Base-by-base conservation (phyloP, 2,329 filamentous ascomycete species). In the Lasiodiplodia hormozganensis region DNA sequence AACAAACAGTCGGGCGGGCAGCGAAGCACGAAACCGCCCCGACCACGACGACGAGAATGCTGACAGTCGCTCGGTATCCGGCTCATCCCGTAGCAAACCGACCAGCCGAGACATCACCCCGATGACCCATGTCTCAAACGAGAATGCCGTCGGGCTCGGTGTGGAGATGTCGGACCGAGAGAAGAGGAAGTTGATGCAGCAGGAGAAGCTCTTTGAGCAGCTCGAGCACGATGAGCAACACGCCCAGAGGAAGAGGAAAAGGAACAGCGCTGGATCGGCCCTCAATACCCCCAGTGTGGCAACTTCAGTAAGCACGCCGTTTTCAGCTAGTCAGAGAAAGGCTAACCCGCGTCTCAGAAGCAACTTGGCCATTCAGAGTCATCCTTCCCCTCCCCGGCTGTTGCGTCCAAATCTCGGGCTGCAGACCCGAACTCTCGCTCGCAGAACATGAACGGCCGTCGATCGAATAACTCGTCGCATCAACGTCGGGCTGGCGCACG, bases 61-160 rank as follows among this genome's bases (percentile, higher is more conserved):
- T 18, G 88, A 89, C 68, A 84, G 81, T 68, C 83, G 85, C 62
- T 90, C 88, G 18, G 84, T 83, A 0, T 86, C 84, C 16, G 89
- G 88, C 25, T 68, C 67, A 47, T 83, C 82, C 25, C 86, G 84
- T 60, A 82, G 83, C 70, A 87, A 86, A 54, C 84, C 85, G 2
- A 84, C 80, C 62, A 90, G 88, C 76, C 86, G 88, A 51, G 88
- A 90, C 73, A 84, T 88, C 57, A 90, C 87, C 6, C 88, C 88
- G 2, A 86, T 85, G 60, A 82, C 82, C 12, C 84, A 84, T 71
- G 84, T 83, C 69, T 84, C 82, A 8, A 77, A 81, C 34, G 84
- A 83, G 68, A 84, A 82, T 11, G 78, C 77, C 57, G 77, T 79
- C 34, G 72, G 77, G 4, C 70, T 80, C 62, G 79, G 82, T 12